A percentile compares a stretch with the other conserved stretches of the same genome.
These are phyloP conservation scores for Thielaviopsis populi DNA, from an alignment of 2,329 filamentous ascomycete species.

Conservation along the genomic window DNA sequence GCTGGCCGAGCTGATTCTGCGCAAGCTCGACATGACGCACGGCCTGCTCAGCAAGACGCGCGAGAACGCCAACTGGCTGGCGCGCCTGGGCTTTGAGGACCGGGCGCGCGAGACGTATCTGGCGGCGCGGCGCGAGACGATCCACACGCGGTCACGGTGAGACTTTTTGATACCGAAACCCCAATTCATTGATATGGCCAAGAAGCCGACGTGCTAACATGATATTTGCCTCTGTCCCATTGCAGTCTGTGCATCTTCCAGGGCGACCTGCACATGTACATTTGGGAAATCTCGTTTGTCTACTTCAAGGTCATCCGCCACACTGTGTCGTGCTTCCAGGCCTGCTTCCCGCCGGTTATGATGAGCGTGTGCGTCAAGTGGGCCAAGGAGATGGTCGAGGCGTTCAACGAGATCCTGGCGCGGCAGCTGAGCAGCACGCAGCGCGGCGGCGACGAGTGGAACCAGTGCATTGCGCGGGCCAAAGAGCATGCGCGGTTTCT, in stretches of 20 bases:
- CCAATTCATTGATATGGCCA: no score
- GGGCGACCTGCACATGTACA: conserved; percentile 80
- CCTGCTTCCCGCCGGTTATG: conserved; percentile 70
- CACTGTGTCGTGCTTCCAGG: conserved; percentile 76
- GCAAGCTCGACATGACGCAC: conserved; percentile 63
- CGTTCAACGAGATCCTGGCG: conserved; percentile 69
- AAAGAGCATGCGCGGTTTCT: conserved; percentile 68
- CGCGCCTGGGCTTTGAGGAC: conserved; percentile 78
- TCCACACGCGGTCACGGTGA: conserved; percentile 71
- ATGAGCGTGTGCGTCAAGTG: conserved; percentile 94
- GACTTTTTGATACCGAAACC: no score
- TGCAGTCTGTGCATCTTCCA: conserved; percentile 83
- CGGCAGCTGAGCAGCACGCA: conserved; percentile 81
- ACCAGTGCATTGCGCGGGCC: conserved; percentile 67
- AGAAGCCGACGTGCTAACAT: no score
- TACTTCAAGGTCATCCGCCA: conserved; percentile 93
- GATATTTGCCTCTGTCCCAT: not conserved
- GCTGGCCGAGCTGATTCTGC: conserved; percentile 60
- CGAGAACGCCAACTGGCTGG: conserved; percentile 69
- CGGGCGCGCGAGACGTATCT: conserved; percentile 77
- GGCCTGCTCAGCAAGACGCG: conserved; percentile 63
- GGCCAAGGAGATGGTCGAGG: conserved; percentile 91
- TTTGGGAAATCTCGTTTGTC: conserved; percentile 88
- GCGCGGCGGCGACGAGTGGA: conserved; percentile 59
- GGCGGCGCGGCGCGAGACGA: conserved; percentile 57